Evolutionary conservation across 78 protist species (phyloP), one percentile per base, ranked within the genome.

Genomic region (Corallochytrium limacisporum): DNA sequence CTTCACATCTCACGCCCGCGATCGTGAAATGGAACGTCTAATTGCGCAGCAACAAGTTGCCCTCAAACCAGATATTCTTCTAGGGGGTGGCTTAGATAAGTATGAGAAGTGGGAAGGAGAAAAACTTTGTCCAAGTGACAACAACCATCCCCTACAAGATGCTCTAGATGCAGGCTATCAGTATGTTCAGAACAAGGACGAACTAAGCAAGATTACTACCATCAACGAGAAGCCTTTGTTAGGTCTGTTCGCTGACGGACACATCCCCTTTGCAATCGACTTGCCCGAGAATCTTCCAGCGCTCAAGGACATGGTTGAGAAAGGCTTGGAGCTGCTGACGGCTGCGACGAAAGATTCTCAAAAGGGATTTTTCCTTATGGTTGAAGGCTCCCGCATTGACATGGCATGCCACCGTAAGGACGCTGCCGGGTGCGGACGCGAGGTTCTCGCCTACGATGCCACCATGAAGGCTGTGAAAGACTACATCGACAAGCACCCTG

Each of bases 21-120:
- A 44, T 2, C 36, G 69, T 12, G 22, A 35, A 10, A 1, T 1
- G 26, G 44, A 60, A 20, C 16, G 4, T 9, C n/a, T 13, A 8
- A 70, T 70, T 13, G 75, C 78, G n/a, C 29, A 4, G 24, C 74
- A 73, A 4, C 51, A 71, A 28, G 31, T 62, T 33, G 40, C 31
- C 29, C 12, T 42, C 24, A 15, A 42, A 15, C 47, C 47, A 10
- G 13, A 15, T 42, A 13, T 42, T 10, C n/a, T n/a, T n/a, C n/a
- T n/a, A n/a, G n/a, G n/a, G n/a, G n/a, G n/a, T n/a, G n/a, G n/a
- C n/a, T n/a, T n/a, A n/a, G n/a, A n/a, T n/a, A n/a, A n/a, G n/a
- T n/a, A n/a, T n/a, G n/a, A n/a, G n/a, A n/a, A n/a, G n/a, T n/a
- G n/a, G n/a, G n/a, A n/a, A n/a, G n/a, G n/a, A n/a, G n/a, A n/a